phyloP scores from a whole-genome alignment of 176 grass and related monocot species.

The Bothriochloa decipiens region DNA sequence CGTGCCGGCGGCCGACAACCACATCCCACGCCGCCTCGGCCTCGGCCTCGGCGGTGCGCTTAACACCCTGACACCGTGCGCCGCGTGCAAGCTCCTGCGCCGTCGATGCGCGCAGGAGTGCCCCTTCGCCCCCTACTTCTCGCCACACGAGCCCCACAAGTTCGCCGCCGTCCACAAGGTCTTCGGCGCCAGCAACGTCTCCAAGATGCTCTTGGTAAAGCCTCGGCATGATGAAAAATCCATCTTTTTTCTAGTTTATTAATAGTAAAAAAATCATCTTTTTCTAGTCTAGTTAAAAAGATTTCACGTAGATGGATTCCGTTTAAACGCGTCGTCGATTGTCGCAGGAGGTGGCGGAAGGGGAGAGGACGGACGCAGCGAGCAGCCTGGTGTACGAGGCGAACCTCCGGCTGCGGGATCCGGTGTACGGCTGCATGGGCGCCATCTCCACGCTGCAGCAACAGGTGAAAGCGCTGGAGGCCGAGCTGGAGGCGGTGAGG shows the following conservation, averaged over 20 bases:
- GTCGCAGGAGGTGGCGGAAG: constrained; percentile 79
- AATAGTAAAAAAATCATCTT: neutral
- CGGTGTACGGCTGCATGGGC: constrained; percentile 94
- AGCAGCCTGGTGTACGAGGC: constrained; percentile 98
- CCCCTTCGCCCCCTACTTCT: constrained; percentile 94
- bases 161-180: constrained; percentile 93
- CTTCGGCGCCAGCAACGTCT: constrained; percentile 97
- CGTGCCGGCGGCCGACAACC: constrained; percentile 32
- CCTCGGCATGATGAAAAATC: neutral
- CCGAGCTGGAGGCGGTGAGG: constrained; percentile 73
- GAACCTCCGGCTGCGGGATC: constrained; percentile 76
- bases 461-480: constrained; percentile 75
- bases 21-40: constrained; percentile 32
- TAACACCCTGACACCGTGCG: constrained; percentile 76
- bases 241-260: neutral
- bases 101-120: constrained; percentile 87
- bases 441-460: constrained; percentile 77
- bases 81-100: constrained; percentile 93
- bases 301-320: neutral
- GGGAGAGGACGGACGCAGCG: constrained; percentile 77
- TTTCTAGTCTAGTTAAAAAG: neutral
- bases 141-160: constrained; percentile 87
- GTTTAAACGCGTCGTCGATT: constrained; percentile 32
- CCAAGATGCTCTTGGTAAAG: constrained; percentile 92
- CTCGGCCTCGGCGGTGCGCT: constrained; percentile 39